phyloP scores from a whole-genome alignment of 1,139 yeast genomes.

The Blastobotrys arbuscula region DNA sequence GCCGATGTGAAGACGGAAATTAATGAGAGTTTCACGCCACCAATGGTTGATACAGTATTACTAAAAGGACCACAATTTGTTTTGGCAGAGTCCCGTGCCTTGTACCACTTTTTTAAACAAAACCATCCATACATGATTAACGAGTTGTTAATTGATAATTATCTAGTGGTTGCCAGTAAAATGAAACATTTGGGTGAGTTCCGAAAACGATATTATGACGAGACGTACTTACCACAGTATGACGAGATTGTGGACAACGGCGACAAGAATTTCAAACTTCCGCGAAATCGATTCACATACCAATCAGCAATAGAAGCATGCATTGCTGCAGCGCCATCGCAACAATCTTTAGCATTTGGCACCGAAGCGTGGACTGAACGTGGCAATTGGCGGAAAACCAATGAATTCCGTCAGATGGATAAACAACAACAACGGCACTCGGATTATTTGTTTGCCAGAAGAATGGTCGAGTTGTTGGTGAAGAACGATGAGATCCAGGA shows the following conservation, averaged over 20 bases:
- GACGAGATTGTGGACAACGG: slow-evolving; percentile 12
- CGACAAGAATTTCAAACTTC: slow-evolving; percentile 22
- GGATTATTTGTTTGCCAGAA: slow-evolving; percentile 66
- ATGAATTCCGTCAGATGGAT: slow-evolving; percentile 40
- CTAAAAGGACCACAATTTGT: slow-evolving; percentile 42
- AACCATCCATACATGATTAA: slow-evolving; percentile 42
- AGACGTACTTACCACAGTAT: slow-evolving; percentile 41
- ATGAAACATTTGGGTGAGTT: slow-evolving; percentile 48
- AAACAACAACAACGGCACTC: slow-evolving; percentile 38
- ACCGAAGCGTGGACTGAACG: slow-evolving; percentile 69
- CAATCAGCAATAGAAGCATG: slow-evolving; percentile 64
- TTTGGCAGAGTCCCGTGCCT: slow-evolving; percentile 70
- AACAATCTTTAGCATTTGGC: slow-evolving; percentile 52
- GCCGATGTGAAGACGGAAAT: slow-evolving; percentile 1
- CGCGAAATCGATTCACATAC: slow-evolving; percentile 52
- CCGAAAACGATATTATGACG: slow-evolving; percentile 43
- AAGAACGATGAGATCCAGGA: slow-evolving; percentile 53
- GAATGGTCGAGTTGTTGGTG: slow-evolving; percentile 53
- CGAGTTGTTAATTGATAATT: slow-evolving; percentile 44
- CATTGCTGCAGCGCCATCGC: slow-evolving; percentile 33
- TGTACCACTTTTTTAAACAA: slow-evolving; percentile 54
- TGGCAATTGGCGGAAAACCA: slow-evolving; percentile 61
- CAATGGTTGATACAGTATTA: slow-evolving; percentile 58
- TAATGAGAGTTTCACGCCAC: slow-evolving; percentile 38
- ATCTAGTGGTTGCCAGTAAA: slow-evolving; percentile 49